These are phyloP conservation scores for Cutaneotrichosporon sp. DNA, from an alignment of 1,284 basidiomycete species.

Conservation along the genomic window DNA sequence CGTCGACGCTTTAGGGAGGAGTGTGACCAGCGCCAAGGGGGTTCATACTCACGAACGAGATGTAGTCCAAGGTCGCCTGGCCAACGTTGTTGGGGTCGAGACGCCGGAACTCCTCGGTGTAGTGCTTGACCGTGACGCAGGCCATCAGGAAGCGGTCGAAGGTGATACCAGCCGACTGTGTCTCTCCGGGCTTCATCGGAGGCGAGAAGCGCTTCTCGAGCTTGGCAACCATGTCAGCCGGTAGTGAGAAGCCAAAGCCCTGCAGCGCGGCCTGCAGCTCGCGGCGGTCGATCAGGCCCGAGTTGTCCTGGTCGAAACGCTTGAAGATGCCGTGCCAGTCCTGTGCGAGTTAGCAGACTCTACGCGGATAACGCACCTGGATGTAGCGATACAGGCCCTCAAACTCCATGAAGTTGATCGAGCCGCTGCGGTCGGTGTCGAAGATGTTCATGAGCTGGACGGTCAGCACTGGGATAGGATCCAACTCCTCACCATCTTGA, in stretches of 20 bases:
- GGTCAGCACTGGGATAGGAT: not conserved
- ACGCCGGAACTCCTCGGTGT: constrained; percentile 51
- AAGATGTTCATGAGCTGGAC: constrained; percentile 47
- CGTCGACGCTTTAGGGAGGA: not conserved
- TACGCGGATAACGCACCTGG: constrained; percentile 35
- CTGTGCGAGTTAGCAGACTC: constrained; percentile 24
- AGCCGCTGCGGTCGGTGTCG: constrained; percentile 51
- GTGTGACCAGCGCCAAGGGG: constrained; percentile 15
- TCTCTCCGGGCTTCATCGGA: constrained; percentile 39
- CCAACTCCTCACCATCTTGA: constrained; percentile 50
- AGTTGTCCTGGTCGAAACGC: constrained; percentile 52
- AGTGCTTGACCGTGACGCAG: constrained; percentile 55
- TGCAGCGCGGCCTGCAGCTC: constrained; percentile 52
- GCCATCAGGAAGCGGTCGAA: constrained; percentile 55
- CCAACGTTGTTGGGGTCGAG: constrained; percentile 46
- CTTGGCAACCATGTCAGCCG: constrained; percentile 49
- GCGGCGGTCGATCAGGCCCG: constrained; percentile 51
- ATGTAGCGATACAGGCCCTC: constrained; percentile 54
- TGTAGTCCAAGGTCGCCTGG: constrained; percentile 49
- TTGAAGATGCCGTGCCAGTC: constrained; percentile 54
- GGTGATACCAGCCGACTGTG: constrained; percentile 39
- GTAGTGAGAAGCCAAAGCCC: constrained; percentile 53
- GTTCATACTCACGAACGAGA: constrained; percentile 40
- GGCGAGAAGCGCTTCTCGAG: constrained; percentile 52
- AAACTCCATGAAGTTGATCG: constrained; percentile 53